Evolutionary conservation across 257 asterid species (phyloP).

Genomic region (Primulina huaijiensis): DNA sequence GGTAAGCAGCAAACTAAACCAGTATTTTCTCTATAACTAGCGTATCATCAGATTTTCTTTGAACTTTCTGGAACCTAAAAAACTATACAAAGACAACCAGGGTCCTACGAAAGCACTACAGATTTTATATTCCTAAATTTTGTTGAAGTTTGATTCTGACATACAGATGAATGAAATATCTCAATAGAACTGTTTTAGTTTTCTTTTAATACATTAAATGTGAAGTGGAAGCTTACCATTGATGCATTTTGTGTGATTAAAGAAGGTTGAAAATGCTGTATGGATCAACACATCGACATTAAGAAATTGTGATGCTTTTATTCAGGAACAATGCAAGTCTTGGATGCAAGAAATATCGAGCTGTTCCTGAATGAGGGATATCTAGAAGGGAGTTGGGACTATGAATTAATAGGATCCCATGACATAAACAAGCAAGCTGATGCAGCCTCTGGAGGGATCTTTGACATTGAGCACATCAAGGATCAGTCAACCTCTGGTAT

Average conservation of each 20-base stretch:
- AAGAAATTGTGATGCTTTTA: constrained; percentile 7
- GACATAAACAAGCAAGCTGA: constrained; percentile 52
- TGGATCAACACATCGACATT: constrained; percentile 8
- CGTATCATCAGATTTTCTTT: not conserved
- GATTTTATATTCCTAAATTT: too few species aligned
- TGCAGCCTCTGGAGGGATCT: constrained; percentile 78
- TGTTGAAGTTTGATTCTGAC: not conserved
- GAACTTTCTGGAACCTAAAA: not conserved
- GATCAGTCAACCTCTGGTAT: constrained; percentile 71
- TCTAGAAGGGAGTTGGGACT: constrained; percentile 75
- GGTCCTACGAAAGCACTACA: too few species aligned
- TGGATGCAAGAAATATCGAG: constrained; percentile 92
- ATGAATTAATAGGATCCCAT: constrained; percentile 56
- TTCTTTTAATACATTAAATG: not conserved
- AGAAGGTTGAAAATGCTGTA: not conserved
- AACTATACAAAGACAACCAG: too few species aligned
- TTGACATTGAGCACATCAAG: constrained; percentile 69
- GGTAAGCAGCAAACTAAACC: constrained; percentile 47
- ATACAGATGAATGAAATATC: not conserved
- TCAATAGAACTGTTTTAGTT: not conserved
- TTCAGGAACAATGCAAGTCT: constrained; percentile 94
- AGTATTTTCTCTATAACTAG: not conserved
- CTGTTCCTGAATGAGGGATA: constrained; percentile 69
- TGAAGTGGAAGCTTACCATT: not conserved
- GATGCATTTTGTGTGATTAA: not conserved